Conservation (phyloP, 2,329 filamentous ascomycete species). For the Penicillium verrucosum region DNA sequence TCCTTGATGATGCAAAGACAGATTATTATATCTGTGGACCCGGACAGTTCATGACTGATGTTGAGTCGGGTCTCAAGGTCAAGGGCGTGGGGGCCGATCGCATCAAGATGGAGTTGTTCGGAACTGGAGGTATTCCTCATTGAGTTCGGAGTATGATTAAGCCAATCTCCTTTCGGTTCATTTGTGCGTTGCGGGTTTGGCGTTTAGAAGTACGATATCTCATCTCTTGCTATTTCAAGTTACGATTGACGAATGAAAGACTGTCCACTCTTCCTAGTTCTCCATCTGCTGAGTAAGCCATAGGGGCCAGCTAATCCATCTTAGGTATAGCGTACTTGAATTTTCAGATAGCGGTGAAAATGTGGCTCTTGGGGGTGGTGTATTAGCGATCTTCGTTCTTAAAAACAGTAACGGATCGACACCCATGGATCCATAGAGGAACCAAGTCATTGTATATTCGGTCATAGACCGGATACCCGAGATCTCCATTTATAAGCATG, state of each 20-base stretch:
- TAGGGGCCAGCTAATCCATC: background rate
- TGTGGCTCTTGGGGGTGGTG: background rate
- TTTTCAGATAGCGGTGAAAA: background rate
- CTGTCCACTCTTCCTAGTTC: no score
- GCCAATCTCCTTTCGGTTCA: background rate
- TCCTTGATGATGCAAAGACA: conserved; percentile 52
- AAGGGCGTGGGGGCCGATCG: conserved; percentile 58
- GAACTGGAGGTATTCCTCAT: conserved; percentile 49
- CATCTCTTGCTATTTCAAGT: conserved; percentile 1
- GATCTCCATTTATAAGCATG: background rate
- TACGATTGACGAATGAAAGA: conserved; percentile 1
- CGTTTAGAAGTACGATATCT: conserved; percentile 1
- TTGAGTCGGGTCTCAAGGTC: conserved; percentile 51
- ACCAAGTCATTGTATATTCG: background rate
- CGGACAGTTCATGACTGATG: conserved; percentile 64
- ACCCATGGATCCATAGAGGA: background rate
- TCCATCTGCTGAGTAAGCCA: background rate
- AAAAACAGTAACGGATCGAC: background rate
- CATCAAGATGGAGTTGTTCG: conserved; percentile 66
- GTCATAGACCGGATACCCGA: background rate
- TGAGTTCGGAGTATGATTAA: background rate
- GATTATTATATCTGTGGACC: conserved; percentile 74
- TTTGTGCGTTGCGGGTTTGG: background rate
- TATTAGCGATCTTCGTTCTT: background rate
- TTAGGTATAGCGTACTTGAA: background rate